phyloP scores from a whole-genome alignment of 306 rosid genomes.

The Hylodesmum podocarpum region DNA sequence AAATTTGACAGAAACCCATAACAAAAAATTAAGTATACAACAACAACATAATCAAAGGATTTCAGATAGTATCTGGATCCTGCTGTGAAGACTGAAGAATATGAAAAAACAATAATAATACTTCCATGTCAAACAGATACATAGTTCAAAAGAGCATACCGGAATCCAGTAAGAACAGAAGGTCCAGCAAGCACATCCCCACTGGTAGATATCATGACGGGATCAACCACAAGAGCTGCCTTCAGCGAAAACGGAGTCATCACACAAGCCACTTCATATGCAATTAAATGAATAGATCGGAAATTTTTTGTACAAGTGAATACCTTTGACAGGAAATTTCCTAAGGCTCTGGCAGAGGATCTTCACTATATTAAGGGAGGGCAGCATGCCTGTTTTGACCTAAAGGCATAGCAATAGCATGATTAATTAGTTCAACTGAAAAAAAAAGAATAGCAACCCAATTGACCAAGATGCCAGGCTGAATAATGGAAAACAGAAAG shows the following conservation, averaged over 20 bases:
- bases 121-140: constrained; percentile 1
- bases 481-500: constrained; percentile 14
- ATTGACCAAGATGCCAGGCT: neutral
- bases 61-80: neutral
- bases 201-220: constrained; percentile 94
- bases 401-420: constrained; percentile 38
- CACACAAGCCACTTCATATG: constrained; percentile 22
- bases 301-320: constrained; percentile 26
- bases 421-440: constrained; percentile 19
- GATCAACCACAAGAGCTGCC: constrained; percentile 97
- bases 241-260: constrained; percentile 46
- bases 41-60: neutral
- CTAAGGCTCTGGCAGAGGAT: constrained; percentile 60
- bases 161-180: constrained; percentile 61
- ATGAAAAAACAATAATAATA: too few relatives aligned
- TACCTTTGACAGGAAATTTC: constrained; percentile 82
- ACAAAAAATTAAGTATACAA: neutral
- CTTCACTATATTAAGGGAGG: constrained; percentile 57
- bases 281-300: constrained; percentile 10
- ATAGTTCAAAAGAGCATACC: constrained; percentile 47
- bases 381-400: constrained; percentile 98
- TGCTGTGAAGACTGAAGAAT: neutral
- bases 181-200: constrained; percentile 81
- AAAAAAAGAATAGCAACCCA: neutral
- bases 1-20: neutral